Evolutionary conservation across 805 yeast species (phyloP), one percentile per base, ranked within the genome.

Genomic region (Hermanozyma aechmeae): DNA sequence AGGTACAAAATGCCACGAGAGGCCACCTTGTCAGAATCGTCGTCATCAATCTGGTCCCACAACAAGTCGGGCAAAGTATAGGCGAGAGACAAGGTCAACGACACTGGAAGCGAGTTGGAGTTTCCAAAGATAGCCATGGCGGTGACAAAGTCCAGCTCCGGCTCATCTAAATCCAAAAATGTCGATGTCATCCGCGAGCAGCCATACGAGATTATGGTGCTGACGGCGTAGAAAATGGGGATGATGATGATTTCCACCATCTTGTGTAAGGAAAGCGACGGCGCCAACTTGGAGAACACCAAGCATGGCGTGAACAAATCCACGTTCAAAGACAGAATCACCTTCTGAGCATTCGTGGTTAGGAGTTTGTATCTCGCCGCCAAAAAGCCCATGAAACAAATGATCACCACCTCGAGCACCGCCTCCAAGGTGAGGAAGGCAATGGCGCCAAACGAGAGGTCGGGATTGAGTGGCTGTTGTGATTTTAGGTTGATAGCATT

Each of bases 121-220:
- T 89, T 92, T 30, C 96, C 97, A 57, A 89, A 89, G 5, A 87
- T 95, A 3, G 92, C 85, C 93, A 92, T 92, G 2, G 96, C 97
- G 14, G 93, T 80, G 28, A 92, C 96, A 46, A 84, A 89, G 57
- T 89, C 87, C 3, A 83, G 50, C 56, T 92, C 96, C 10, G 82
- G 73, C 27, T 61, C 71, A 43, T 81, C 81, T 43, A 92, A 59
- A 6, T 56, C 46, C 37, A 86, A 51, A 24, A 75, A 38, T 10
- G 54, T 50, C 3, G 84, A 62, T 23, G 76, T 68, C 14, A 72
- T 16, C 17, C 59, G 56, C 5, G 95, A 81, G 20, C 85, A 74
- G 7, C 58, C 15, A 43, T 61, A 78, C 1, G 96, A 77, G 13
- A 86, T 77, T 12, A 70, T 73, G 0, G 96, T 86, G n/a, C 86